Percentiles rank a stretch among this genome's conserved stretches.
These are phyloP conservation scores for Candida dendrica DNA, from an alignment of 805 yeast species.

Conservation along the genomic window DNA sequence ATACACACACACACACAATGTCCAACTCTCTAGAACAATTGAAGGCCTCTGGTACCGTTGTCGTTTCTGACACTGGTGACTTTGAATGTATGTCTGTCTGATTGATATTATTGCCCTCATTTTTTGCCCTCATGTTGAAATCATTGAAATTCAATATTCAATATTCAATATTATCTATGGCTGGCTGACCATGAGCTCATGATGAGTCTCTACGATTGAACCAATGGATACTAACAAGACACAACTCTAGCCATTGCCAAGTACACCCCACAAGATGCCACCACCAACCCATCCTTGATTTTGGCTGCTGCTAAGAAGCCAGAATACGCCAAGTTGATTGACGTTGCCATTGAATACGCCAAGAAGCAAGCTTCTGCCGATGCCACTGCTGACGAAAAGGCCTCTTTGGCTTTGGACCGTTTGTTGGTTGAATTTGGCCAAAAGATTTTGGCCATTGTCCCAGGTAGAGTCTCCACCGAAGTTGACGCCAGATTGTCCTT, in stretches of 20 bases:
- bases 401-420: constrained; percentile 80
- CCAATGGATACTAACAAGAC: not conserved
- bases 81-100: constrained; percentile 64
- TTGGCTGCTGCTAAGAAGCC: constrained; percentile 91
- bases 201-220: too few species aligned
- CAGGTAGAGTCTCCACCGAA: constrained; percentile 99
- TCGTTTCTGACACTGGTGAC: constrained; percentile 98
- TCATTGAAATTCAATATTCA: too few species aligned
- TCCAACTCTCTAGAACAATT: constrained; percentile 80
- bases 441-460: constrained; percentile 88
- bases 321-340: constrained; percentile 84
- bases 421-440: constrained; percentile 93
- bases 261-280: constrained; percentile 98
- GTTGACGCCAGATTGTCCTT: constrained; percentile 98
- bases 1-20: constrained; percentile 18
- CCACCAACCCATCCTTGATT: constrained; percentile 97
- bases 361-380: constrained; percentile 49
- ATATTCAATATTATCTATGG: too few species aligned
- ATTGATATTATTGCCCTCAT: too few species aligned
- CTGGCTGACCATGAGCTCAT: too few species aligned
- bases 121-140: constrained; percentile 5
- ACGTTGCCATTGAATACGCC: constrained; percentile 84
- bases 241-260: constrained; percentile 64
- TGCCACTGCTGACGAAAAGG: constrained; percentile 50
- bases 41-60: constrained; percentile 91